Evolutionary conservation across 2,329 filamentous ascomycete species (phyloP).

Genomic region (Plenodomus tracheiphilus): DNA sequence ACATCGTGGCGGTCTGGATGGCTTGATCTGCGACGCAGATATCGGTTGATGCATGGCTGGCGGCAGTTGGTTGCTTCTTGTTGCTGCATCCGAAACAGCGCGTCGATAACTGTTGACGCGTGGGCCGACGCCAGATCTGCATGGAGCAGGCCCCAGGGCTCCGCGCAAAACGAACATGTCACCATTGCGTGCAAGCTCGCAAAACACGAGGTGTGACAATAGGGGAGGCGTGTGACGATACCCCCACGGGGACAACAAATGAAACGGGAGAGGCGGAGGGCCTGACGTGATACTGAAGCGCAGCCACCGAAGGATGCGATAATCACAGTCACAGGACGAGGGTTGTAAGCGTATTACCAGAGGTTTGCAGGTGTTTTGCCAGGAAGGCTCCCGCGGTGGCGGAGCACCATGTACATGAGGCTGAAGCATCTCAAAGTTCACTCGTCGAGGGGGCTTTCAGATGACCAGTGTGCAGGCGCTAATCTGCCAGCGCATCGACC

Average conservation of each 20-base stretch:
- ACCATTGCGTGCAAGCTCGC: slow-evolving; percentile 13
- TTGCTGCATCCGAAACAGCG: slow-evolving; percentile 4
- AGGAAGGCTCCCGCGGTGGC: slow-evolving; percentile 41
- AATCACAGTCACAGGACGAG: slow-evolving; percentile 34
- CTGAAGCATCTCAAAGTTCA: slow-evolving; percentile 36
- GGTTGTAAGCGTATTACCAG: slow-evolving; percentile 42
- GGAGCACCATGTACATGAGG: slow-evolving; percentile 39
- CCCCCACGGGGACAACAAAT: slow-evolving; percentile 36
- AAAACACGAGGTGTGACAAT: slow-evolving; percentile 8
- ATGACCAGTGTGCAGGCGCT: slow-evolving; percentile 44
- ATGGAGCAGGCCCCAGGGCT: slow-evolving; percentile 15
- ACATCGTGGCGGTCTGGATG: background rate
- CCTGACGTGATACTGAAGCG: slow-evolving; percentile 23
- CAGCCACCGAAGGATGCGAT: slow-evolving; percentile 17
- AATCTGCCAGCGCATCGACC: slow-evolving; percentile 44
- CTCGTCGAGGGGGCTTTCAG: slow-evolving; percentile 35
- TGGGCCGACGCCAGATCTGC: slow-evolving; percentile 18
- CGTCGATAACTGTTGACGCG: slow-evolving; percentile 7
- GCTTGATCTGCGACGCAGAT: background rate
- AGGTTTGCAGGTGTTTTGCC: slow-evolving; percentile 45
- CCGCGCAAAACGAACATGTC: slow-evolving; percentile 19
- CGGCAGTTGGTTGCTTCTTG: slow-evolving; percentile 13
- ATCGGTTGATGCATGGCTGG: slow-evolving; percentile 10
- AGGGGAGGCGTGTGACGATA: slow-evolving; percentile 24
- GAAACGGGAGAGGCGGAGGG: slow-evolving; percentile 24